These are phyloP conservation scores for Elaeis guineensis DNA, from an alignment of 176 grass and related monocot species.

Conservation along the genomic window DNA sequence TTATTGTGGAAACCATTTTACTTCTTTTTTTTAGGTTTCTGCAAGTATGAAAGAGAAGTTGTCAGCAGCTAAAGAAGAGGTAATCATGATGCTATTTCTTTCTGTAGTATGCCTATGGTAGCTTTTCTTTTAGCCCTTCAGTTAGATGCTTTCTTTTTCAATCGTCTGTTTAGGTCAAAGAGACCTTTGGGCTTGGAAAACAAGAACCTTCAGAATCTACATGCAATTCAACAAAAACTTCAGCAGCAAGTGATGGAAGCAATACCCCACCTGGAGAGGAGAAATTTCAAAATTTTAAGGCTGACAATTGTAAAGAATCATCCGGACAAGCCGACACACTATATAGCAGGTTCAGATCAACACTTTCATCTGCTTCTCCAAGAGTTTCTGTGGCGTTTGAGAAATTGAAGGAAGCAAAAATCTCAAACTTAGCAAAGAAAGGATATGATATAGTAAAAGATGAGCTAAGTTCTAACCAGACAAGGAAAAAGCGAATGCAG, in stretches of 20 bases:
- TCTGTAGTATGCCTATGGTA: too few relatives aligned
- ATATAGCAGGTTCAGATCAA: slow-evolving; percentile 40
- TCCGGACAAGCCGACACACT: slow-evolving; percentile 29
- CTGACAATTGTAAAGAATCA: slow-evolving; percentile 19
- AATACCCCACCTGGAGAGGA: slow-evolving; percentile 23
- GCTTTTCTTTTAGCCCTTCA: background rate
- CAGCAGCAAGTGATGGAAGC: slow-evolving; percentile 21
- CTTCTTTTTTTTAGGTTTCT: slow-evolving; percentile 31
- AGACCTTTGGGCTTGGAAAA: slow-evolving; percentile 55
- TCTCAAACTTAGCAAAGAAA: slow-evolving; percentile 51
- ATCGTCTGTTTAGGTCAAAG: slow-evolving; percentile 40
- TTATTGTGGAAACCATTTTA: too few relatives aligned
- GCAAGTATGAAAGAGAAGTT: slow-evolving; percentile 55
- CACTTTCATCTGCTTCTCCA: slow-evolving; percentile 53
- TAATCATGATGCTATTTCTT: background rate
- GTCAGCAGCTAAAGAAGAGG: slow-evolving; percentile 61
- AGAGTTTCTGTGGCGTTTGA: slow-evolving; percentile 38
- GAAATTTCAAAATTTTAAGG: slow-evolving; percentile 22
- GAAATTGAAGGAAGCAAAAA: slow-evolving; percentile 52
- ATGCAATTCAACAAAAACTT: slow-evolving; percentile 23
- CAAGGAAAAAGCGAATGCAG: slow-evolving; percentile 46
- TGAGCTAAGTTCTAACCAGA: slow-evolving; percentile 43
- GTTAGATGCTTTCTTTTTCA: too few relatives aligned
- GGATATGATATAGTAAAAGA: slow-evolving; percentile 74
- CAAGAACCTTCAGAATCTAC: slow-evolving; percentile 26